Evolutionary conservation across 257 asterid species (phyloP), one percentile per base, ranked within the genome.

Genomic region (Solanum piurae): DNA sequence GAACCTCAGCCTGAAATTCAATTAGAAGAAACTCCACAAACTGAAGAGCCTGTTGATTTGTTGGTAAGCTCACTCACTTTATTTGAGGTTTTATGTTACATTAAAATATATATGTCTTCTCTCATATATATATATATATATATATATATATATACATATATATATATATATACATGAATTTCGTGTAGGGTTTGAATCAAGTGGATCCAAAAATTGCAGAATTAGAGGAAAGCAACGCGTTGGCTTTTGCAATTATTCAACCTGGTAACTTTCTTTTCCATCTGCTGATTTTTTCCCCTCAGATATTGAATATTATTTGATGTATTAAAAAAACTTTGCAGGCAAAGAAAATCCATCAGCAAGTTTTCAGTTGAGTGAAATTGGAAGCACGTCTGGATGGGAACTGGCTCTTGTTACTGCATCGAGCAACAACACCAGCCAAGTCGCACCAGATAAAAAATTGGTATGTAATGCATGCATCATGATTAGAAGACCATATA

Each of bases 241-340:
- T 94, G 58, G 99, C 98, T 87, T 98, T 95, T 72, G 96, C 99
- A 73, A 94, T 95, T 38, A 52, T 92, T 87, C 94, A 94, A 90
- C 97, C 95, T 33, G 98, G 98, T 93, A 85, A 10, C 8, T 12
- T 60, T 55, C 9, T 13, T 62, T 55, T 84, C 36, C 11, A 33
- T 38, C 74, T 33, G 5, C 23, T 60, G 55, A 29, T 12, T 23
- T 60, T 60, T 55, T 29, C 3, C 66, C 66, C 7, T 84, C 9
- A 21, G 38, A 7, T 69, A 29, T 71, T 42, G 21, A 69, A 13
- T 29, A 34, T 34, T 29, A 34, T 42, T 85, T 76, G 36, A 62
- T 49, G 46, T 64, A 21, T 36, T 60, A 52, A 20, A 71, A 37
- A 18, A 66, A 21, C 29, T 34, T 29, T 60, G 86, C 91, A 95